phyloP scores from a whole-genome alignment of 306 rosid species.

The Castanea sativa region DNA sequence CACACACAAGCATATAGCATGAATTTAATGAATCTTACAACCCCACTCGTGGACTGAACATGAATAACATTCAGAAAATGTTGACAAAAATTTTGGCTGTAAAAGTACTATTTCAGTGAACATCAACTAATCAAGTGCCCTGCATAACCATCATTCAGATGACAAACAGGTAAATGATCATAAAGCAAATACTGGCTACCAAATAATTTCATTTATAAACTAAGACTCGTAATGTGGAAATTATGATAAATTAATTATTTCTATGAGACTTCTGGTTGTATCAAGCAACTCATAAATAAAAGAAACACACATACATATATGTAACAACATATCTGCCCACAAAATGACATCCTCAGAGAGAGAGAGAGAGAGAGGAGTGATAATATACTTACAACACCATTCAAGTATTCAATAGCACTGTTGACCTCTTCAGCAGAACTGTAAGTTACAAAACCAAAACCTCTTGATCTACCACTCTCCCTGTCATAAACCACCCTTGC shows the following conservation, averaged over 20 bases:
- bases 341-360: background rate
- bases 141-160: background rate
- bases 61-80: background rate
- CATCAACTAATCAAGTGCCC: background rate
- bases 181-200: background rate
- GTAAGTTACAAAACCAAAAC: constrained; percentile 90
- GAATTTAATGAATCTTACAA: background rate
- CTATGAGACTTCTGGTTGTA: background rate
- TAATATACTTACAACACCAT: constrained; percentile 68
- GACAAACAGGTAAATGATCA: background rate
- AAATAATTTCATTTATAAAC: background rate
- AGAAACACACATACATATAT: background rate
- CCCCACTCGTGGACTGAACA: background rate
- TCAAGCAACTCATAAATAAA: background rate
- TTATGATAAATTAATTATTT: background rate
- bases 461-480: constrained; percentile 97
- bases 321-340: background rate
- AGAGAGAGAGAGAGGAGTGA: background rate
- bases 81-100: background rate
- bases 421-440: constrained; percentile 61
- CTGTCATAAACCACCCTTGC: constrained; percentile 90
- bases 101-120: background rate
- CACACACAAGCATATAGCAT: background rate
- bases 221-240: background rate
- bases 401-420: constrained; percentile 70